Conservation (phyloP, 2,329 filamentous ascomycete genomes). For the Penicillium sp. region DNA sequence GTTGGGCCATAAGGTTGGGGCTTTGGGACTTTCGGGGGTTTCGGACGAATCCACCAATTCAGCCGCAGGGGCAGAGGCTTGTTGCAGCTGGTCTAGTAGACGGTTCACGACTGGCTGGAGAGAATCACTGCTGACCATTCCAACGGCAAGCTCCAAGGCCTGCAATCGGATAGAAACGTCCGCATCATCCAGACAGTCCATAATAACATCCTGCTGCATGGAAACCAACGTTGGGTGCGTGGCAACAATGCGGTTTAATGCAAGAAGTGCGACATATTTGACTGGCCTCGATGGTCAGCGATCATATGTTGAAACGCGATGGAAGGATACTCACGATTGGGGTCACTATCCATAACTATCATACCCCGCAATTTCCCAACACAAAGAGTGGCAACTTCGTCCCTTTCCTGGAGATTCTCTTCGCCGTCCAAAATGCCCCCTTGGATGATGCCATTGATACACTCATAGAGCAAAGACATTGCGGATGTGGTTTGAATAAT, state of each 20-base stretch:
- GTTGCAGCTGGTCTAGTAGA: conserved; percentile 77
- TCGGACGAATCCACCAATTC: conserved; percentile 22
- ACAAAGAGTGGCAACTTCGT: conserved; percentile 89
- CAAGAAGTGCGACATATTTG: conserved; percentile 93
- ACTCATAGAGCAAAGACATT: conserved; percentile 98
- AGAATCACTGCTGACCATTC: conserved; percentile 90
- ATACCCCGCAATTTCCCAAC: conserved; percentile 91
- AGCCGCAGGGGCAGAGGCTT: conserved; percentile 51
- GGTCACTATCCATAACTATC: conserved; percentile 89
- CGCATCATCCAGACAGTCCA: conserved; percentile 91
- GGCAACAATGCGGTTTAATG: conserved; percentile 89
- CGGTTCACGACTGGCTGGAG: conserved; percentile 80
- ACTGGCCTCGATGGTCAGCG: conserved; percentile 53
- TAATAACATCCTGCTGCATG: conserved; percentile 91
- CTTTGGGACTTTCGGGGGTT: conserved; percentile 33
- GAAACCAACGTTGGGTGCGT: conserved; percentile 87
- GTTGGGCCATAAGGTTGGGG: conserved; percentile 64
- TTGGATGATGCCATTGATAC: conserved; percentile 97
- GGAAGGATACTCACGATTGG: conserved; percentile 68
- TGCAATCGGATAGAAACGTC: conserved; percentile 95
- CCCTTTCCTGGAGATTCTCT: conserved; percentile 75
- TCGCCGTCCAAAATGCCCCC: conserved; percentile 86
- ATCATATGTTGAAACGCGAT: neutral
- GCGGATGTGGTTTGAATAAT: conserved; percentile 93
- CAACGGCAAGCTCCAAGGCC: conserved; percentile 84